phyloP scores from a whole-genome alignment of 208 protist species.

The Acanthamoeba culbertsoni region DNA sequence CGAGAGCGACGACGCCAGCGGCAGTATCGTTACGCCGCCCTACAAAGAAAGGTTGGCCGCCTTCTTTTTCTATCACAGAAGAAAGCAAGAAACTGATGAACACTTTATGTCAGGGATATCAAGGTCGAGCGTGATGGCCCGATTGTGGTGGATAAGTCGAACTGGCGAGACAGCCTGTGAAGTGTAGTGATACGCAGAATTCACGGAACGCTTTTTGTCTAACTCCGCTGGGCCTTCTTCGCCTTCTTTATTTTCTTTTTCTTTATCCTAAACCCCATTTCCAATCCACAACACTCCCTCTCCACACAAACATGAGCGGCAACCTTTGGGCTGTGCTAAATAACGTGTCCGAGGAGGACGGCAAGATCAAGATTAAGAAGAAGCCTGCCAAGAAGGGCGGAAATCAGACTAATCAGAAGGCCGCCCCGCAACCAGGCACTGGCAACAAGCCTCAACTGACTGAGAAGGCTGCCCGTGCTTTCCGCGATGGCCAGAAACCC shows the following conservation, averaged over 20 bases:
- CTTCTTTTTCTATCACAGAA: not conserved
- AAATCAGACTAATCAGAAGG: not conserved
- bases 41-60: not conserved
- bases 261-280: not conserved
- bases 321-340: constrained; percentile 12
- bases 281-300: not conserved
- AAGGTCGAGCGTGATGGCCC: too few relatives aligned
- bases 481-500: not conserved
- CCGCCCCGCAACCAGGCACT: not conserved
- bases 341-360: not conserved
- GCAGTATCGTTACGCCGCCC: not conserved
- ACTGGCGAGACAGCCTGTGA: not conserved
- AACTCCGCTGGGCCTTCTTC: too few relatives aligned
- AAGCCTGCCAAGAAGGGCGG: not conserved
- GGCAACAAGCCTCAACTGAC: not conserved
- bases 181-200: not conserved
- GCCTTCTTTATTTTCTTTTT: not conserved
- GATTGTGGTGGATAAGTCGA: too few relatives aligned
- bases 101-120: too few relatives aligned
- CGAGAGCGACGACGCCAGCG: not conserved
- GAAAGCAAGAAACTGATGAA: not conserved
- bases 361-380: not conserved
- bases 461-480: not conserved
- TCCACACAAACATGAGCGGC: too few relatives aligned
- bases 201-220: too few relatives aligned